Percentiles rank a stretch among this genome's conserved stretches.
These are phyloP conservation scores for Colletotrichum cordylinicola DNA, from an alignment of 2,329 filamentous ascomycete species.

Conservation along the genomic window DNA sequence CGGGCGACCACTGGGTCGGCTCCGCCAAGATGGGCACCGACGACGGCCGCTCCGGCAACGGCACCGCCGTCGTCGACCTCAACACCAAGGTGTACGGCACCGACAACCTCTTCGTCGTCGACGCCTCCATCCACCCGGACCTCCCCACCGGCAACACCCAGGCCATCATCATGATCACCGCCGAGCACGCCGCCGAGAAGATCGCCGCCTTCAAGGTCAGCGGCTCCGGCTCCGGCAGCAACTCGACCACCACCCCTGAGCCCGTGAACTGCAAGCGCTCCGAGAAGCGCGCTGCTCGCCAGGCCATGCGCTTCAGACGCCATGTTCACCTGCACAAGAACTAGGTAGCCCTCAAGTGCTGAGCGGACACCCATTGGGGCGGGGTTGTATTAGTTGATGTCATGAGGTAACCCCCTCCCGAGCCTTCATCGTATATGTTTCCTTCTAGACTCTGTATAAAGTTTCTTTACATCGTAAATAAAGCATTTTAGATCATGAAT, in stretches of 20 bases:
- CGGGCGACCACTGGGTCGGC: slow-evolving; percentile 22
- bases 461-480: slow-evolving; percentile 1
- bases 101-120: slow-evolving; percentile 66
- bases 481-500: background rate
- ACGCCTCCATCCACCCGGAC: slow-evolving; percentile 66
- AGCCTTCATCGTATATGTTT: background rate
- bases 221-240: background rate
- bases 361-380: background rate
- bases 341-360: background rate
- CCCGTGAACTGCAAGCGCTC: background rate
- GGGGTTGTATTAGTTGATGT: background rate
- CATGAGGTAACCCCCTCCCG: background rate
- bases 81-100: slow-evolving; percentile 65
- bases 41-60: slow-evolving; percentile 39
- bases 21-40: slow-evolving; percentile 49
- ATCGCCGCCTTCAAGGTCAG: slow-evolving; percentile 11
- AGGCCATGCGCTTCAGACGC: slow-evolving; percentile 11
- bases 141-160: slow-evolving; percentile 23
- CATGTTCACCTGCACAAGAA: background rate
- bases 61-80: slow-evolving; percentile 59
- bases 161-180: slow-evolving; percentile 23
- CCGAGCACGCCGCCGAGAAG: slow-evolving; percentile 23
- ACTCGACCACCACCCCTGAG: slow-evolving; percentile 1
- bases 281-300: background rate
- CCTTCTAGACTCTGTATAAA: slow-evolving; percentile 17